Evolutionary conservation across 2,329 filamentous ascomycete species (phyloP), one percentile per base, ranked within the genome.

Genomic region (Aspergillus sp.): DNA sequence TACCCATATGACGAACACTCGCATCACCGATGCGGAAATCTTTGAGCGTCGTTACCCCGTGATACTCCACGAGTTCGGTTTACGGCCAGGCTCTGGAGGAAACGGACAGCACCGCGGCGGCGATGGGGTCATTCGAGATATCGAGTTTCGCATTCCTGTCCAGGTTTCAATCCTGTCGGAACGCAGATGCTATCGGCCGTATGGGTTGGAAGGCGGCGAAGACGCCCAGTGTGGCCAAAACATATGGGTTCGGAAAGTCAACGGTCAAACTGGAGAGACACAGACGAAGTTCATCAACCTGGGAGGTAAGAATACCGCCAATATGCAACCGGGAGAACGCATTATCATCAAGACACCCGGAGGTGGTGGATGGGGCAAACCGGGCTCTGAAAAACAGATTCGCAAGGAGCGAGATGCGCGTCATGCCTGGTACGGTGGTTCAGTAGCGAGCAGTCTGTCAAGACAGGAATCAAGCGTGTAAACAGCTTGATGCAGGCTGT

Each of bases 1-100:
- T 66, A 87, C 83, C 2, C 88, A 92, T 73, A 90, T 91, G 86
- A 93, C 89, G 7, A 93, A 93, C 68, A 93, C 88, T 1, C 80
- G 88, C 13, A 92, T 92, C 65, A 91, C 89, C 0, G 89, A 93
- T 67, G 79, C 86, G 0, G 89, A 93, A 67, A 82, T 90, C n/a
- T 87, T 92, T 57, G 89, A 93, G 72, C 79, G 86, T 22, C 76
- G 89, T 3, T 90, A 90, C 61, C 88, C 88, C 0, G 87, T 90
- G 1, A 72, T 93, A 1, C 71, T 93, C 33, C 77, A 85, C 3
- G 81, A 87, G 57, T 92, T 91, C 66, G 78, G 80, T 5, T 74
- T 93, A 11, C 74, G 88, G 1, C 61, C 72, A 1, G 84, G 81
- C 0, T 85, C 82, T 35, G 84, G 83, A 0, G 89, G 89, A 0